Percentiles rank a stretch among this genome's conserved stretches.
Evolutionary conservation across 495 filamentous ascomycete species (phyloP).

Genomic region (Pyronema domesticum): DNA sequence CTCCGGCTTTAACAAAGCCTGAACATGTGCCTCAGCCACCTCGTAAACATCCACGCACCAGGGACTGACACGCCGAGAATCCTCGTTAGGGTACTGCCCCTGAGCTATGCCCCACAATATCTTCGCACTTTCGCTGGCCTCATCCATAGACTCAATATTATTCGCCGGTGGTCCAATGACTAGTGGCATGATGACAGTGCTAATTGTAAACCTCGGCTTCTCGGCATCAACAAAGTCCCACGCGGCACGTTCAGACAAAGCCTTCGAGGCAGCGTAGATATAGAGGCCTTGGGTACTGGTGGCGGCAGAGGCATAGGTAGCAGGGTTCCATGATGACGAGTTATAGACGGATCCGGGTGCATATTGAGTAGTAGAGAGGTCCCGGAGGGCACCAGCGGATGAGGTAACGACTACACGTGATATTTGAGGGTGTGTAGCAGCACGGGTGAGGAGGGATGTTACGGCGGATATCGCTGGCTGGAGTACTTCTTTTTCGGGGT

Average conservation of each 20-base stretch:
- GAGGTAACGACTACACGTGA: conserved; percentile 70
- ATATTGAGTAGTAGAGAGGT: conserved; percentile 25
- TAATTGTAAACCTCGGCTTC: conserved; percentile 38
- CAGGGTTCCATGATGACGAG: conserved; percentile 7
- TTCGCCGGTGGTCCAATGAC: conserved; percentile 53
- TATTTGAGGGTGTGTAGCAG: conserved; percentile 56
- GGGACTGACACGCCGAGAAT: conserved; percentile 33
- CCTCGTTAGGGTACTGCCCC: conserved; percentile 32
- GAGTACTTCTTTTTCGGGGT: conserved; percentile 62
- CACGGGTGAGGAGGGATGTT: conserved; percentile 53
- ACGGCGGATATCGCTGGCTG: conserved; percentile 76
- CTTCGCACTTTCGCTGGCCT: conserved; percentile 47
- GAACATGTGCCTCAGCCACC: conserved; percentile 51
- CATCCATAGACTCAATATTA: conserved; percentile 47
- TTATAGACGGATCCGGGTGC: conserved; percentile 22
- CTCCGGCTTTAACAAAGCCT: conserved; percentile 46
- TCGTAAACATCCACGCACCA: conserved; percentile 54
- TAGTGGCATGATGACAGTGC: conserved; percentile 52
- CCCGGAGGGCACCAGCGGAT: conserved; percentile 62
- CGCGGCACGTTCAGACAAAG: conserved; percentile 45
- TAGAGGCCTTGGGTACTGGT: conserved; percentile 35
- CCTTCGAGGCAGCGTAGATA: conserved; percentile 54
- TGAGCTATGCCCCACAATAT: conserved; percentile 24
- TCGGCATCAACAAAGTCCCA: conserved; percentile 47
- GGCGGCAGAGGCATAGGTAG: conserved; percentile 37